Evolutionary conservation across 2,329 filamentous ascomycete species (phyloP).

Genomic region (Volutella citrinella): DNA sequence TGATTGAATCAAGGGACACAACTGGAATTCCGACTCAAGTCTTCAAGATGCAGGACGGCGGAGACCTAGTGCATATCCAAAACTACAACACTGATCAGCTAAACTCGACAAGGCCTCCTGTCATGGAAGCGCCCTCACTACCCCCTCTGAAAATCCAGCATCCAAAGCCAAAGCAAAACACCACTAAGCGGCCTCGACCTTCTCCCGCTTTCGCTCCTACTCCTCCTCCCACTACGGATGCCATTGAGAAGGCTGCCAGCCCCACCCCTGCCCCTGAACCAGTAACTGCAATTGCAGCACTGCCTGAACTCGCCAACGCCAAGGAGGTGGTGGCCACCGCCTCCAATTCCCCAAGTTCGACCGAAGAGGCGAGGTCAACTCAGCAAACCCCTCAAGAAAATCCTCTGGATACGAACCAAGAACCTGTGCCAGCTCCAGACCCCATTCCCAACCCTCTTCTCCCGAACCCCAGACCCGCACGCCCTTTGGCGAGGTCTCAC

Average conservation of each 20-base stretch:
- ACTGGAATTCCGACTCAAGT: slow-evolving; percentile 41
- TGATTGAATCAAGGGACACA: slow-evolving; percentile 32
- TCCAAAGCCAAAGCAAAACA: slow-evolving; percentile 8
- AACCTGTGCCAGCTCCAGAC: too few species aligned
- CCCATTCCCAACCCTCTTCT: slow-evolving; percentile 3
- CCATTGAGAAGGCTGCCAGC: slow-evolving; percentile 31
- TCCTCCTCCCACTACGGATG: slow-evolving; percentile 38
- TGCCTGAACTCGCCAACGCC: slow-evolving; percentile 6
- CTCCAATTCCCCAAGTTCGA: slow-evolving; percentile 12
- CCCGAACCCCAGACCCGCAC: slow-evolving; percentile 17
- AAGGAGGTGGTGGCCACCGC: slow-evolving; percentile 15
- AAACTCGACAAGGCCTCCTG: slow-evolving; percentile 17
- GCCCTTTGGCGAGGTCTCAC: slow-evolving; percentile 33
- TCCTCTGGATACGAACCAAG: slow-evolving; percentile 1
- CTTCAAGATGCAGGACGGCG: slow-evolving; percentile 37
- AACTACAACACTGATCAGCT: slow-evolving; percentile 30
- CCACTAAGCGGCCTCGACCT: slow-evolving; percentile 20
- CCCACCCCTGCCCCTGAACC: slow-evolving; percentile 17
- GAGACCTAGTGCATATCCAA: slow-evolving; percentile 34
- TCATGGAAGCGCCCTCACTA: slow-evolving; percentile 19
- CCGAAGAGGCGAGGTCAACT: slow-evolving; percentile 16
- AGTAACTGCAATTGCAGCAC: slow-evolving; percentile 8
- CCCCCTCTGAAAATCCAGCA: slow-evolving; percentile 19
- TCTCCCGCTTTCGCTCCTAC: slow-evolving; percentile 31
- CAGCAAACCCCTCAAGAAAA: slow-evolving; percentile 14